Evolutionary conservation across 2,329 filamentous ascomycete genomes (phyloP), one percentile per base, ranked within the genome.

Genomic region (Fusarium compactum): DNA sequence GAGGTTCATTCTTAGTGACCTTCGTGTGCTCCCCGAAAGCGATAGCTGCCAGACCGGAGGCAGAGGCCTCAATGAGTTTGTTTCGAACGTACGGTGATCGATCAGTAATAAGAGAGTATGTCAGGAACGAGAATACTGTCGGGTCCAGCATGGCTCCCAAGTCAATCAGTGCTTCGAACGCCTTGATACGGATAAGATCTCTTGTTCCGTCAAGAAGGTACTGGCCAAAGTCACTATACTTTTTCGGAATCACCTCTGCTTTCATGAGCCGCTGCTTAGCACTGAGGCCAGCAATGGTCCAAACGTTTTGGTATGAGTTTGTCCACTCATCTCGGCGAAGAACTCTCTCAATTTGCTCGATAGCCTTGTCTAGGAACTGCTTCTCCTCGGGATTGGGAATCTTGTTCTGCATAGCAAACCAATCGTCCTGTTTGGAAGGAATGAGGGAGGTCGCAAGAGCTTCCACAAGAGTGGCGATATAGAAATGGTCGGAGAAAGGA

Each of bases 401-500:
- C 58, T 83, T 82, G 45, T 84, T 83, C 59, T 82, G 82, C 22
- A 81, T 73, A 69, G 84, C 74, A 68, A 81, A 77, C 80, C 82
- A 78, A 69, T 86, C 82, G 34, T 84, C 81, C 74, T 81, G 77
- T 63, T 84, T 80, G 43, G 80, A 78, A 1, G 85, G 84, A 51
- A 91, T 84, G 27, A 90, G 81, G n/a, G 87, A 89, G 1, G 84
- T 85, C 3, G 89, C 85, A 27, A 91, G 79, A 1, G 86, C 85
- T 44, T 85, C 83, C 11, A 99, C 92, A 25, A 99, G 85, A 24
- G 87, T 92, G 10, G 94, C 90, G 57, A 99, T 89, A 77, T 98
- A 99, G 75, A 93, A 90, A 67, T 95, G 91, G 76, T 99, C 97
- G 8, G 95, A 97, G 76, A 89, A 97, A 52, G 91, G 82, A 74